A percentile compares a stretch with the other conserved stretches of the same genome.
Evolutionary conservation across 495 filamentous ascomycete species (phyloP).

Genomic region (Platismatia glauca): DNA sequence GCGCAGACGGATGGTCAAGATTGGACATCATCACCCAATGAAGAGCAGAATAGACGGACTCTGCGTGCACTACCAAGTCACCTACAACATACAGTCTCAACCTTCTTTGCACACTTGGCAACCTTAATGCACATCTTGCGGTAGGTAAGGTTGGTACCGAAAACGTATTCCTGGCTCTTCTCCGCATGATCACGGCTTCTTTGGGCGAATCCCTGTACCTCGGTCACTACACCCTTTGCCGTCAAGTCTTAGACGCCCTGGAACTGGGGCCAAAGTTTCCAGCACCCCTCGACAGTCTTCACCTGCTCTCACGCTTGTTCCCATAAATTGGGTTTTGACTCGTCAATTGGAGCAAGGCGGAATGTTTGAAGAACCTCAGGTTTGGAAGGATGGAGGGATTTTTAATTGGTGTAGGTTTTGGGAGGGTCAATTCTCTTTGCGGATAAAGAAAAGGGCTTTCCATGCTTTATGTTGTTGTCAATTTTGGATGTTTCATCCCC

Average conservation of each 20-base stretch:
- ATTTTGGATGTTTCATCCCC: too few species aligned
- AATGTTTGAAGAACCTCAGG: background rate
- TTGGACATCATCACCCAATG: conserved; percentile 6
- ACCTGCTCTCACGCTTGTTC: conserved; percentile 19
- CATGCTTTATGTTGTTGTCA: too few species aligned
- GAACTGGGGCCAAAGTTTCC: conserved; percentile 12
- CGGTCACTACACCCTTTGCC: conserved; percentile 4
- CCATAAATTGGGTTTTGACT: conserved; percentile 11
- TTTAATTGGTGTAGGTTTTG: too few species aligned
- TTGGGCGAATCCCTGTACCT: conserved; percentile 2
- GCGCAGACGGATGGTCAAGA: background rate
- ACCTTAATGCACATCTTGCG: conserved; percentile 19
- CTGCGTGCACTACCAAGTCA: conserved; percentile 18
- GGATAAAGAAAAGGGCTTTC: too few species aligned
- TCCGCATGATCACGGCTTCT: conserved; percentile 2
- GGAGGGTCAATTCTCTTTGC: too few species aligned
- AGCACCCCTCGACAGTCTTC: background rate
- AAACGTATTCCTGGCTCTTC: conserved; percentile 8
- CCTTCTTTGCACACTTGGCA: conserved; percentile 15
- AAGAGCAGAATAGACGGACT: conserved; percentile 18
- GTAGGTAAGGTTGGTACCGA: conserved; percentile 14
- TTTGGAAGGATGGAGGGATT: too few species aligned
- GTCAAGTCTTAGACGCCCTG: conserved; percentile 10
- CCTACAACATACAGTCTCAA: conserved; percentile 17
- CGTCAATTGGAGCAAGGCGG: background rate